Percentiles rank a stretch among this genome's conserved stretches.
Evolutionary conservation across 352 stramenopile species (phyloP).

Genomic region (Globisporangium carolinianum): DNA sequence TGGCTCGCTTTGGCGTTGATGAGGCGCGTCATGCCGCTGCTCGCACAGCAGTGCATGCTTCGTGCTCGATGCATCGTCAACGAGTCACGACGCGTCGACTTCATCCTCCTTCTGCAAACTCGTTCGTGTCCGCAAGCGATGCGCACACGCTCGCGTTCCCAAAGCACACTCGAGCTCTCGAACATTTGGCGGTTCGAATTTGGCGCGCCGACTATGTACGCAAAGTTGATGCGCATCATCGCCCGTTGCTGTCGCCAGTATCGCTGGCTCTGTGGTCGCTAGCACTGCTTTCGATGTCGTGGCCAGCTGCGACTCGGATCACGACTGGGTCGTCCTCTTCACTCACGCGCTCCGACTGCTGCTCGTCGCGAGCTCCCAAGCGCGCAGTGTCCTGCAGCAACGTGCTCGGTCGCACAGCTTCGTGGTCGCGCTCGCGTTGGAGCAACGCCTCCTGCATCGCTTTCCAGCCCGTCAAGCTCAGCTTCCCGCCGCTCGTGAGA

Average conservation of each 20-base stretch:
- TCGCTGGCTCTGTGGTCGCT: not conserved
- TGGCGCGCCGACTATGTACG: not conserved
- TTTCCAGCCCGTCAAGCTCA: constrained; percentile 40
- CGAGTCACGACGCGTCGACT: no score
- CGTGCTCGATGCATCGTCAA: no score
- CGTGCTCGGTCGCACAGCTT: not conserved
- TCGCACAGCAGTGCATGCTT: constrained; percentile 7
- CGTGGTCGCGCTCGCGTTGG: constrained; percentile 9
- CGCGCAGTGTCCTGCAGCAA: not conserved
- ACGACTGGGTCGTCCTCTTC: not conserved
- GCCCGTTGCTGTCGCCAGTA: not conserved
- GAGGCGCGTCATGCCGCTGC: constrained; percentile 6
- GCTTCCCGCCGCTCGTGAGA: constrained; percentile 15
- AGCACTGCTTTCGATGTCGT: not conserved
- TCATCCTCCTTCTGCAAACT: no score
- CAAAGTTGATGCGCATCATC: constrained; percentile 5
- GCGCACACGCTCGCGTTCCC: not conserved
- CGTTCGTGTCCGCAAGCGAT: no score
- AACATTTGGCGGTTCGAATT: not conserved
- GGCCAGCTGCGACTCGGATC: not conserved
- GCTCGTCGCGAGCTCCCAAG: not conserved
- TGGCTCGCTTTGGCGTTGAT: constrained; percentile 1
- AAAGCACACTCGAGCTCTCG: no score
- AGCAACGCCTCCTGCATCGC: constrained; percentile 41
- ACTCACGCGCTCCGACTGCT: not conserved